phyloP scores from a whole-genome alignment of 2,329 filamentous ascomycete genomes.

The Penicillium aurantiogriseum region DNA sequence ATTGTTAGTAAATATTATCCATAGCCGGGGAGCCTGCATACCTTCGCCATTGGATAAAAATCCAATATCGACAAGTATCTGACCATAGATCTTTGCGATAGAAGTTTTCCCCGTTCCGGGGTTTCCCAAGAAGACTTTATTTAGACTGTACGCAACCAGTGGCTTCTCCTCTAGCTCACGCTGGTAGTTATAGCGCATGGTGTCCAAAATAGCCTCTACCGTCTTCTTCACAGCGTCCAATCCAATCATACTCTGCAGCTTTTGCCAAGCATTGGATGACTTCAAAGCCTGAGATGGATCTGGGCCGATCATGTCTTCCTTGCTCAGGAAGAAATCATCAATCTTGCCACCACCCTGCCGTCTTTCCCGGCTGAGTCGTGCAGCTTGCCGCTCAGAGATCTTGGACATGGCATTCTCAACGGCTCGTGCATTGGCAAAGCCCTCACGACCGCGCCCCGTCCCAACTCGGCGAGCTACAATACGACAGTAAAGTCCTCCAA shows the following conservation, averaged over 20 bases:
- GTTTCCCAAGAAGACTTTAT: slow-evolving; percentile 67
- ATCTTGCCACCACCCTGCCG: slow-evolving; percentile 38
- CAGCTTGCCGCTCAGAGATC: slow-evolving; percentile 60
- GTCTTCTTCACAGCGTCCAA: slow-evolving; percentile 62
- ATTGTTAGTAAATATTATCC: slow-evolving; percentile 11
- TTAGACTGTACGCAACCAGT: slow-evolving; percentile 60
- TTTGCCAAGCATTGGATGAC: slow-evolving; percentile 56
- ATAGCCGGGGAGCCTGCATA: slow-evolving; percentile 29
- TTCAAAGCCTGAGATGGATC: slow-evolving; percentile 57
- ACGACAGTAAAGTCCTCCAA: slow-evolving; percentile 60
- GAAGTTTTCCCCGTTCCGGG: slow-evolving; percentile 77
- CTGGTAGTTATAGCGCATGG: slow-evolving; percentile 62
- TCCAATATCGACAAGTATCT: slow-evolving; percentile 66
- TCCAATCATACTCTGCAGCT: slow-evolving; percentile 60
- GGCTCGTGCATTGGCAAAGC: slow-evolving; percentile 71
- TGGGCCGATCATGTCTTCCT: slow-evolving; percentile 70
- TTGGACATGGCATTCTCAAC: slow-evolving; percentile 61
- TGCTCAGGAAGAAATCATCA: slow-evolving; percentile 60
- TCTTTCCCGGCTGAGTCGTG: slow-evolving; percentile 53
- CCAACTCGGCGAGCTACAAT: slow-evolving; percentile 64
- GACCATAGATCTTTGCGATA: slow-evolving; percentile 69
- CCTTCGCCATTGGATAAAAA: slow-evolving; percentile 67
- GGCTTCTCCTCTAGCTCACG: slow-evolving; percentile 64
- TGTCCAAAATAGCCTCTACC: slow-evolving; percentile 59
- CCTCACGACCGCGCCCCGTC: slow-evolving; percentile 59